Conservation (phyloP, 1,139 yeast genomes). For the Nakaseomyces kungkrabaensis region DNA sequence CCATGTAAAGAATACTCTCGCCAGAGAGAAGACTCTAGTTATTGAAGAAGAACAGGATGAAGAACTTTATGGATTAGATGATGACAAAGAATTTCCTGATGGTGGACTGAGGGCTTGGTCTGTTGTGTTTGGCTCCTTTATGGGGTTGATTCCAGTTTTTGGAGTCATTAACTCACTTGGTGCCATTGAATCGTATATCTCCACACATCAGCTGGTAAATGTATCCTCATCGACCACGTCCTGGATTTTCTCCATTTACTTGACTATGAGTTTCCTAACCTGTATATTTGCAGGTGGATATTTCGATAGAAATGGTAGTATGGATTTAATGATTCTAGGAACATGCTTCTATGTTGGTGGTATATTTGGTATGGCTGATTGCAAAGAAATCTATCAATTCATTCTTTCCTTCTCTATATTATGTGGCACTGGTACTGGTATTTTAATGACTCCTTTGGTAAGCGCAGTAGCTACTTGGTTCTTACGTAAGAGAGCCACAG, state of each 20-base stretch:
- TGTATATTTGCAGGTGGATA: constrained; percentile 49
- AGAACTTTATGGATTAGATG: constrained; percentile 7
- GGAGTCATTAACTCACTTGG: constrained; percentile 63
- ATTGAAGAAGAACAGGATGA: not conserved
- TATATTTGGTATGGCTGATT: constrained; percentile 42
- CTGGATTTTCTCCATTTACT: constrained; percentile 62
- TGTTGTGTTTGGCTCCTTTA: constrained; percentile 53
- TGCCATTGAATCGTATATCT: constrained; percentile 57
- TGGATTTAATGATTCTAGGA: constrained; percentile 37
- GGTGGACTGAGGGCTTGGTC: constrained; percentile 34
- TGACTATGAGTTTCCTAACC: constrained; percentile 48
- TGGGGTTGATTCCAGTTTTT: constrained; percentile 53
- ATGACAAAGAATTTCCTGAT: constrained; percentile 23
- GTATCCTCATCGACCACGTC: constrained; percentile 46
- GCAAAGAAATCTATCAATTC: constrained; percentile 44
- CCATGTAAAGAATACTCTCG: not conserved
- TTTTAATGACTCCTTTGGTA: constrained; percentile 48
- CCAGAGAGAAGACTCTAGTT: not conserved
- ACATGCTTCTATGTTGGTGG: constrained; percentile 39
- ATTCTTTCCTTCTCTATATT: constrained; percentile 43
- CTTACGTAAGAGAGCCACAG: constrained; percentile 41
- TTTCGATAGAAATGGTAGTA: constrained; percentile 43
- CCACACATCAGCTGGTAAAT: constrained; percentile 43
- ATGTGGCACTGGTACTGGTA: constrained; percentile 47
- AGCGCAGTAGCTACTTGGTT: constrained; percentile 55